Evolutionary conservation across 768 basidiomycete species (phyloP).

Genomic region (Piloderma croceum): DNA sequence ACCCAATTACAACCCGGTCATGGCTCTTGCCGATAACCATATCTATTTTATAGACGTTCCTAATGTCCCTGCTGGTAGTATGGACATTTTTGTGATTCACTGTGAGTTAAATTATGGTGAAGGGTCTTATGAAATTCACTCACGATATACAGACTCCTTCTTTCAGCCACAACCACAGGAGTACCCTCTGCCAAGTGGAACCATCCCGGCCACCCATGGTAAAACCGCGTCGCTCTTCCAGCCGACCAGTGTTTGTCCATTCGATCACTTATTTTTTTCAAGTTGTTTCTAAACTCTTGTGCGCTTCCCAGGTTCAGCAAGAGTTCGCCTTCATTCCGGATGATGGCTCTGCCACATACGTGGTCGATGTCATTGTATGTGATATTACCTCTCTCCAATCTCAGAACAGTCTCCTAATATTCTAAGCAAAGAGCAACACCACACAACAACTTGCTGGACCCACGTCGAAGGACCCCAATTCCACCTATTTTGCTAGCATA

Average conservation of each 20-base stretch:
- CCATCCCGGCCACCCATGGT: slow-evolving; percentile 67
- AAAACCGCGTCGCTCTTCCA: slow-evolving; percentile 69
- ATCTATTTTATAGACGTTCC: slow-evolving; percentile 78
- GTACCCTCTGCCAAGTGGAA: slow-evolving; percentile 41
- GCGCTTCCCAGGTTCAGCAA: slow-evolving; percentile 61
- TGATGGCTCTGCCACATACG: slow-evolving; percentile 66
- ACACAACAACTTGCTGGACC: slow-evolving; percentile 61
- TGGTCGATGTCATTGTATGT: slow-evolving; percentile 62
- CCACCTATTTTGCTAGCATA: slow-evolving; percentile 60
- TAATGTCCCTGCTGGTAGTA: slow-evolving; percentile 57
- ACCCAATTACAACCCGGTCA: slow-evolving; percentile 57
- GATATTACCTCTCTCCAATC: neutral
- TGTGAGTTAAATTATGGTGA: slow-evolving; percentile 40
- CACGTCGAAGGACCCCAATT: slow-evolving; percentile 48
- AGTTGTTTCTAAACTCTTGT: neutral
- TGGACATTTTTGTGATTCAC: slow-evolving; percentile 82
- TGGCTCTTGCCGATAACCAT: slow-evolving; percentile 84
- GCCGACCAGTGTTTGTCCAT: slow-evolving; percentile 37
- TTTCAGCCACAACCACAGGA: slow-evolving; percentile 69
- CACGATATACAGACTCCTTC: slow-evolving; percentile 50
- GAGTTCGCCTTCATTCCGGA: slow-evolving; percentile 77
- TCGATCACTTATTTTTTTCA: neutral
- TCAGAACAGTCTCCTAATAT: neutral
- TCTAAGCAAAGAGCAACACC: slow-evolving; percentile 47
- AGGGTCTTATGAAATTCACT: slow-evolving; percentile 2